These are phyloP conservation scores for Ananas comosus DNA, from an alignment of 176 grass and related monocot species.

Conservation along the genomic window DNA sequence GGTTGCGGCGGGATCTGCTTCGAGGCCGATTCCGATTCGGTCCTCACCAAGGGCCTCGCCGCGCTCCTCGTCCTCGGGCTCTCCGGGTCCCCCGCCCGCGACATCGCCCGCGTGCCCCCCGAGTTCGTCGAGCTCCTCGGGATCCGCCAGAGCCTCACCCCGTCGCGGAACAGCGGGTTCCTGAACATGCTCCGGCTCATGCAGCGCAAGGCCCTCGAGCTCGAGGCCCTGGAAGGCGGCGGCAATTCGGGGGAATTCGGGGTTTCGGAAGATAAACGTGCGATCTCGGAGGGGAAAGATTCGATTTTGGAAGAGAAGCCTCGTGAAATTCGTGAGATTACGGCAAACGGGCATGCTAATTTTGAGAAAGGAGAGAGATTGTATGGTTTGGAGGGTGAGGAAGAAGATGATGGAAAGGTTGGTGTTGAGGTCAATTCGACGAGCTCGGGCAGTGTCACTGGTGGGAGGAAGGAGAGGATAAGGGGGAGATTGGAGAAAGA, in stretches of 20 bases:
- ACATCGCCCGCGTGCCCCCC: constrained; percentile 36
- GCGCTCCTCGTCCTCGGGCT: constrained; percentile 77
- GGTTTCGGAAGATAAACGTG: background rate
- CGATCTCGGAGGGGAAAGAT: constrained; percentile 2
- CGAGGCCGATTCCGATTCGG: constrained; percentile 76
- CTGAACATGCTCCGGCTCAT: constrained; percentile 86
- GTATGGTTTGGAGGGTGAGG: background rate
- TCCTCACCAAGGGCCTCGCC: constrained; percentile 80
- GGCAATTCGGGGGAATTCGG: background rate
- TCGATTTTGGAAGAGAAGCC: background rate
- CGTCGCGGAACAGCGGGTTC: constrained; percentile 68
- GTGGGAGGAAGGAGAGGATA: constrained; percentile 63
- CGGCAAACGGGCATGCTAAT: constrained; percentile 9
- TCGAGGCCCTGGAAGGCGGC: constrained; percentile 12
- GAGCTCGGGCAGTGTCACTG: constrained; percentile 13
- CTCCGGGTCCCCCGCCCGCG: constrained; percentile 41
- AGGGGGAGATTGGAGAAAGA: constrained; percentile 29
- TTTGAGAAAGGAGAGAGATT: constrained; percentile 9
- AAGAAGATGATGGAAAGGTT: background rate
- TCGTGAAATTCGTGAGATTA: constrained; percentile 10
- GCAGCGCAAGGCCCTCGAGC: constrained; percentile 71
- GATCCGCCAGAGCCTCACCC: constrained; percentile 67
- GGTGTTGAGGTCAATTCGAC: background rate
- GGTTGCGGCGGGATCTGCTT: constrained; percentile 32
- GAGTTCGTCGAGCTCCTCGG: constrained; percentile 72